These are phyloP conservation scores for Neopestalotiopsis sp. DNA, from an alignment of 2,329 filamentous ascomycete species.

Conservation along the genomic window DNA sequence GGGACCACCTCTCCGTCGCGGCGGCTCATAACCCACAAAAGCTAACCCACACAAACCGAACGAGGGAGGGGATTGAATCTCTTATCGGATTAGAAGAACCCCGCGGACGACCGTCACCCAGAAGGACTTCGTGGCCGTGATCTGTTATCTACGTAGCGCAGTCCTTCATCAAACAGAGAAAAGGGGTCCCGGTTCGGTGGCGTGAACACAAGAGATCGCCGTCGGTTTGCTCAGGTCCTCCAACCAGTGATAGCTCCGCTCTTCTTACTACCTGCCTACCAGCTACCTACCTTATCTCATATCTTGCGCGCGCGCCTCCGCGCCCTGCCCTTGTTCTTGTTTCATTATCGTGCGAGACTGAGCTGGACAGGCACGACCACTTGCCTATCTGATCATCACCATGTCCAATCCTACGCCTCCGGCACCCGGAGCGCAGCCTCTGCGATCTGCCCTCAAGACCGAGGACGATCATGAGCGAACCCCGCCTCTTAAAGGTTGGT, in stretches of 20 bases:
- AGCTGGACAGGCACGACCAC: background rate
- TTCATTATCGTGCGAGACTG: background rate
- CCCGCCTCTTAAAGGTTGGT: constrained; percentile 35
- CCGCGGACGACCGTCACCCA: constrained; percentile 4
- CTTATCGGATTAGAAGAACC: constrained; percentile 13
- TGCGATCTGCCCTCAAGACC: constrained; percentile 38
- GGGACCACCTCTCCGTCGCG: background rate
- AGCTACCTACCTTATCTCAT: too few relatives aligned
- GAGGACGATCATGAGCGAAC: constrained; percentile 36
- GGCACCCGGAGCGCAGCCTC: constrained; percentile 30
- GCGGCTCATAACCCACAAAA: background rate
- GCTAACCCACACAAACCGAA: background rate
- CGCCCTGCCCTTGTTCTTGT: background rate
- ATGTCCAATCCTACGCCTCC: constrained; percentile 25
- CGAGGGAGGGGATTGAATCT: background rate
- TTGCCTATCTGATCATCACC: background rate
- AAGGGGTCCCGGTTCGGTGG: background rate
- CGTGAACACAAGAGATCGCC: too few relatives aligned
- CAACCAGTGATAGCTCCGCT: too few relatives aligned
- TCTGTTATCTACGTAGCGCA: constrained; percentile 8
- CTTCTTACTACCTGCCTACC: too few relatives aligned
- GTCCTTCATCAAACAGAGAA: background rate
- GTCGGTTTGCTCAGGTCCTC: too few relatives aligned
- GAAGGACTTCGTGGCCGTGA: background rate
- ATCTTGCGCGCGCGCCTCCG: background rate